Base-by-base conservation (phyloP, 352 stramenopile genomes). In the Elongisporangium anandrum region DNA sequence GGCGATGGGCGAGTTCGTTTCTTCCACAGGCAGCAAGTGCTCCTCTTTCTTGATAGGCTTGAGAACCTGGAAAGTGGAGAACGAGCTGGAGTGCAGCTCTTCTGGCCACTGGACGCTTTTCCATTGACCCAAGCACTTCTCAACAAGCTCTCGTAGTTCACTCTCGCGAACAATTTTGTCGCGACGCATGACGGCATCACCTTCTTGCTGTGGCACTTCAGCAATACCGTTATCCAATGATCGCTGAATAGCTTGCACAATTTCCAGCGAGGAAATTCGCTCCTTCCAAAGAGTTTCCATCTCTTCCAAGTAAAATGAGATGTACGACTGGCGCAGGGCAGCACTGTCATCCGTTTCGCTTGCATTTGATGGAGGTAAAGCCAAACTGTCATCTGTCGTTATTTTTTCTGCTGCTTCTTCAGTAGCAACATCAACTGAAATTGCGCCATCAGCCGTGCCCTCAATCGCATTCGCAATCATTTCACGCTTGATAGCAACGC, bases 221-320 rank as follows among this genome's bases (percentile, higher is more conserved):
- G 48, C 58, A 29, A 39, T 22, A 41, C 48, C 22, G 15, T 57
- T 50, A 61, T 61, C 45, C 4, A 94, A 61, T 4, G 85, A 85
- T 45, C 85, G 77, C 54, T 88, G 70, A 45, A 93, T 87, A 5
- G 81, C 76, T 47, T 89, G 72, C 29, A 94, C 72, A 57, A 89
- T 85, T 60, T 94, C 85, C 3, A 91, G 58, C 5, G 83, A 86
- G 24, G 81, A 87, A 39, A 74, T 88, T 38, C 85, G 66, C 63
- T 94, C 85, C 61, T 90, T 90, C 85, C 85, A 94, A 53, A 94
- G 65, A 24, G 70, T 66, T 56, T 93, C 78, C 66, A 94, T 86
- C 60, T 94, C 85, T 12, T 85, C 71, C 66, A 85, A 87, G 61
- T 92, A 94, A 61, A 94, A 93, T 2, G 65, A 73, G 3, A 86